A percentile compares a stretch with the other conserved stretches of the same genome.
phyloP scores from a whole-genome alignment of 2,329 filamentous ascomycete genomes.

The Tolypocladium tropicale region DNA sequence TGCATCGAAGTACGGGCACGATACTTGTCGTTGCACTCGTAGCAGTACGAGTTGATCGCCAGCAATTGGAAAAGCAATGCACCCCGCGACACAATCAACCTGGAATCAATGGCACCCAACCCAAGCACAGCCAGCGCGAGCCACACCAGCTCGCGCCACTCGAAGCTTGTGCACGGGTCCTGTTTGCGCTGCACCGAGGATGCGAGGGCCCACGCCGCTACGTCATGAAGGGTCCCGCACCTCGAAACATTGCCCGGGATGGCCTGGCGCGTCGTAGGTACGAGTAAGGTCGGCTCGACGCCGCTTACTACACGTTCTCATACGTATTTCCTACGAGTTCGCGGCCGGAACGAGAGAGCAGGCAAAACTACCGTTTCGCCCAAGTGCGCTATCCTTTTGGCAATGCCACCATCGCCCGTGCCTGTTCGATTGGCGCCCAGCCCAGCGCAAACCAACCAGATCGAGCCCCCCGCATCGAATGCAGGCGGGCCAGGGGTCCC shows the following conservation, averaged over 20 bases:
- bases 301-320: no score
- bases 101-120: no score
- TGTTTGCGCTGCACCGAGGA: not conserved
- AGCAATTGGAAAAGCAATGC: no score
- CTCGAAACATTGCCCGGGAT: not conserved
- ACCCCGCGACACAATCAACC: no score
- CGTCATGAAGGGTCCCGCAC: not conserved
- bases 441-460: not conserved
- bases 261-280: not conserved
- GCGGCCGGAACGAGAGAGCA: not conserved
- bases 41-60: no score
- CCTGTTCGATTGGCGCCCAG: not conserved
- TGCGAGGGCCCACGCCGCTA: not conserved
- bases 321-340: no score
- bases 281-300: not conserved
- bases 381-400: not conserved
- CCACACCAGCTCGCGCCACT: not conserved
- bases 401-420: not conserved
- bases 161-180: not conserved
- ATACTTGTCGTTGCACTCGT: no score
- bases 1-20: no score
- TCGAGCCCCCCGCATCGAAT: no score
- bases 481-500: no score
- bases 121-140: not conserved
- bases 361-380: not conserved